Percentiles rank a stretch among this genome's conserved stretches.
Conservation (phyloP, 257 asterid species). For the Nemophila menziesii region DNA sequence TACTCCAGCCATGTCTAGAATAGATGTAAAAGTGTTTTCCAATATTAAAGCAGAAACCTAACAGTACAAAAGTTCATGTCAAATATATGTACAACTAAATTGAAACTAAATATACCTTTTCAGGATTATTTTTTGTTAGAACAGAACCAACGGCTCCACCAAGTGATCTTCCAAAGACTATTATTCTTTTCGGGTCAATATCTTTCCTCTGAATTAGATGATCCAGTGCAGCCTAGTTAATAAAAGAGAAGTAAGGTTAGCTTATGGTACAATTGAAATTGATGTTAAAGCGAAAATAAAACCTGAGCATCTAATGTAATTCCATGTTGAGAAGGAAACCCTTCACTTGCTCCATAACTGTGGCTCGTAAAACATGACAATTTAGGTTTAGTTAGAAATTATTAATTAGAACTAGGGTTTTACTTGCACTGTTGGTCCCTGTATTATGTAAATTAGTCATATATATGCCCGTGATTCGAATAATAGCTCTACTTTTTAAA, state of each 20-base stretch:
- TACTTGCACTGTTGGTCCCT: too few species aligned
- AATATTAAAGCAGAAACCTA: conserved; percentile 76
- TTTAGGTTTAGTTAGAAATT: not conserved
- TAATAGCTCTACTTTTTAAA: too few species aligned
- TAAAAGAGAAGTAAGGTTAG: conserved; percentile 11
- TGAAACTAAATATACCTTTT: conserved; percentile 40
- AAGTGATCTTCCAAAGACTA: conserved; percentile 95
- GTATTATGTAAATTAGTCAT: too few species aligned
- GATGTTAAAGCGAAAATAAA: conserved; percentile 9
- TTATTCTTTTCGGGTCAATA: conserved; percentile 76
- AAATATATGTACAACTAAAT: conserved; percentile 4
- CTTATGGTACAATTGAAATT: conserved; percentile 1
- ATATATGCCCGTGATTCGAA: too few species aligned
- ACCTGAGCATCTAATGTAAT: conserved; percentile 95
- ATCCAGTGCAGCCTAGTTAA: conserved; percentile 79
- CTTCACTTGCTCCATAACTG: conserved; percentile 98
- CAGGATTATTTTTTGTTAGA: conserved; percentile 73
- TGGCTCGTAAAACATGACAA: conserved; percentile 17
- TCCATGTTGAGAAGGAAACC: conserved; percentile 92
- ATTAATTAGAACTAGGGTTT: not conserved
- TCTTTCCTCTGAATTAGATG: conserved; percentile 87
- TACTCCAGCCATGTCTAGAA: conserved; percentile 97
- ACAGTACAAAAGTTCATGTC: conserved; percentile 10
- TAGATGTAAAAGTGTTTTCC: conserved; percentile 95
- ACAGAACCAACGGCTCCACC: conserved; percentile 99